Conservation (phyloP, 148 eudicot genomes). For the Limonium bicolor region DNA sequence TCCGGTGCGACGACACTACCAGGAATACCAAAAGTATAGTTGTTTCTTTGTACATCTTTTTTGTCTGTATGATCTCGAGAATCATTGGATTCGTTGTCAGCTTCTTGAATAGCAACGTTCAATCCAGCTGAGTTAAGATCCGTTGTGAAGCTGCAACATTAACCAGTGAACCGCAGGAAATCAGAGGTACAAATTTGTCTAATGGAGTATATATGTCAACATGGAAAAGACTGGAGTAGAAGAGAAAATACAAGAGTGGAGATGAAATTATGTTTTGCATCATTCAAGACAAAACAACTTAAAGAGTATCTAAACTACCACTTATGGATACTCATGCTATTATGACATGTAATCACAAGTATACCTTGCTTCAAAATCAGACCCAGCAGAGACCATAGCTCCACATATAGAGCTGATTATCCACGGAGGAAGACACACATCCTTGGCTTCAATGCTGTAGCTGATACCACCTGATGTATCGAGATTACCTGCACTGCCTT, state of each 20-base stretch:
- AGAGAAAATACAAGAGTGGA: neutral
- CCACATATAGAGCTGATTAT: slow-evolving; percentile 37
- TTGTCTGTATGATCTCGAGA: slow-evolving; percentile 13
- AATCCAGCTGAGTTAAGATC: slow-evolving; percentile 52
- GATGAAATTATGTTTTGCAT: neutral
- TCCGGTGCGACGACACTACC: slow-evolving; percentile 25
- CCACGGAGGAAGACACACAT: slow-evolving; percentile 83
- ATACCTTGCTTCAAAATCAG: slow-evolving; percentile 71
- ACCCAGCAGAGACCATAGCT: slow-evolving; percentile 39
- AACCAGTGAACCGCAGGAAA: no score
- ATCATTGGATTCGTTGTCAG: slow-evolving; percentile 13
- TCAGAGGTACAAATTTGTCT: neutral
- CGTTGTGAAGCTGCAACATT: slow-evolving; percentile 70
- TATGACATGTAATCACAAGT: no score
- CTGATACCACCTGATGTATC: slow-evolving; percentile 34
- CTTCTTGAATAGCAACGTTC: slow-evolving; percentile 44
- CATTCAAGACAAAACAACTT: neutral
- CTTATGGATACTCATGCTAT: no score
- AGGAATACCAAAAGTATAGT: slow-evolving; percentile 29
- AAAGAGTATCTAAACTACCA: no score
- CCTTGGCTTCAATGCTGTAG: slow-evolving; percentile 74
- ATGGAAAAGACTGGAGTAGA: no score
- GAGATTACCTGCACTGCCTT: slow-evolving; percentile 20
- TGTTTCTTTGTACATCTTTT: slow-evolving; percentile 17
- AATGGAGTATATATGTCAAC: neutral